A percentile compares a stretch with the other conserved stretches of the same genome.
These are phyloP conservation scores for Chrysoporthe puriensis DNA, from an alignment of 2,329 filamentous ascomycete species.

Conservation along the genomic window DNA sequence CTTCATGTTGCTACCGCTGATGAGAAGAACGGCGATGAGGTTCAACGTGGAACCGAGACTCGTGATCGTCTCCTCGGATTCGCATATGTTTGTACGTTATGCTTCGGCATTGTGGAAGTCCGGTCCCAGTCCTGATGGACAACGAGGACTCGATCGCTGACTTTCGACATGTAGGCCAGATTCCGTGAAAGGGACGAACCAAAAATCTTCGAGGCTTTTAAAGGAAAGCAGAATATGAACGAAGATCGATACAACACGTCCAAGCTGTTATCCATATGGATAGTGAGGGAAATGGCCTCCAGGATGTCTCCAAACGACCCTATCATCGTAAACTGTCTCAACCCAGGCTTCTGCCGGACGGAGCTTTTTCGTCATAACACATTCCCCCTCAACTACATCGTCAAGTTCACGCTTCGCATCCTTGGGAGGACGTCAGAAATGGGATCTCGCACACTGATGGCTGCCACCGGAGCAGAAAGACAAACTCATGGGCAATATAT, in stretches of 20 bases:
- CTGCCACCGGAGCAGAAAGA: conserved; percentile 41
- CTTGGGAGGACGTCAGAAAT: conserved; percentile 44
- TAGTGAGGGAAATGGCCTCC: conserved; percentile 40
- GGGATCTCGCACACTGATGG: conserved; percentile 44
- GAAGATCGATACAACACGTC: conserved; percentile 41
- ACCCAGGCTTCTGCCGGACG: conserved; percentile 47
- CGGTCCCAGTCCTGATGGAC: neutral
- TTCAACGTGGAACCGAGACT: conserved; percentile 42
- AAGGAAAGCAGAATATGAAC: conserved; percentile 33
- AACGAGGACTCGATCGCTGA: neutral
- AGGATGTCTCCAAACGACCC: conserved; percentile 28
- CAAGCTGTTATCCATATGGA: conserved; percentile 40
- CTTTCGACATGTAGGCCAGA: conserved; percentile 33
- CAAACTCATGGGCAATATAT: conserved; percentile 48
- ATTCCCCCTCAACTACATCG: conserved; percentile 15
- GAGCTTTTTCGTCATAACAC: conserved; percentile 40
- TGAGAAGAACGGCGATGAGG: conserved; percentile 42
- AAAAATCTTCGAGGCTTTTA: conserved; percentile 40
- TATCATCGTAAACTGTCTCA: conserved; percentile 44
- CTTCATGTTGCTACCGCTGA: conserved; percentile 45
- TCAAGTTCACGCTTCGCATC: conserved; percentile 20
- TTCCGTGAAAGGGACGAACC: conserved; percentile 40
- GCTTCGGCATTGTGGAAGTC: neutral
- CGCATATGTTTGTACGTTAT: conserved; percentile 36
- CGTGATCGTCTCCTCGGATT: conserved; percentile 45